Conservation (phyloP, 2,329 filamentous ascomycete genomes). For the Geosmithia putterillii region DNA sequence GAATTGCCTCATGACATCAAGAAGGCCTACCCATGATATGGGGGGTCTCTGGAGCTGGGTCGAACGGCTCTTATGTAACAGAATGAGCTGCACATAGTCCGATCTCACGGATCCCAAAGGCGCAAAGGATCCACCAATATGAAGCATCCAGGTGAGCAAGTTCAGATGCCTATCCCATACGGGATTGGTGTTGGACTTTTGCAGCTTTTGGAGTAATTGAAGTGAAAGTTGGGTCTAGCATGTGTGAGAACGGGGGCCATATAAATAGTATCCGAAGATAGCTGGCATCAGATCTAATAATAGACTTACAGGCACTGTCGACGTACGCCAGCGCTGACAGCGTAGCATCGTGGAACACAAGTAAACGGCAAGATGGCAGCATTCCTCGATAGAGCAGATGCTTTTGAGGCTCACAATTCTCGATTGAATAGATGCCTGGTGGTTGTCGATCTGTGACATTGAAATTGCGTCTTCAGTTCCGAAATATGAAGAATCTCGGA, state of each 20-base stretch:
- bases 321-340: constrained; percentile 25
- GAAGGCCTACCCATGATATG: constrained; percentile 17
- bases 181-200: constrained; percentile 12
- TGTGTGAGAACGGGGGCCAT: too few relatives aligned
- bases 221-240: constrained; percentile 16
- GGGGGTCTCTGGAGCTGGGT: constrained; percentile 7
- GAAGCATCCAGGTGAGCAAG: constrained; percentile 21
- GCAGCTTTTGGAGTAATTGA: constrained; percentile 17
- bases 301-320: constrained; percentile 23
- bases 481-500: constrained; percentile 16
- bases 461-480: constrained; percentile 7
- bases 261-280: not conserved
- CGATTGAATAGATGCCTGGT: constrained; percentile 28
- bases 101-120: constrained; percentile 13
- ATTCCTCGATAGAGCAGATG: constrained; percentile 12
- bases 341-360: constrained; percentile 25
- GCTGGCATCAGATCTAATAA: not conserved
- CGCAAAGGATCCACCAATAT: constrained; percentile 24
- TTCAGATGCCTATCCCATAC: constrained; percentile 18
- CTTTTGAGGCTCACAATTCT: constrained; percentile 15
- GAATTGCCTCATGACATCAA: constrained; percentile 17
- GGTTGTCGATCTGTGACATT: constrained; percentile 23
- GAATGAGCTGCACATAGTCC: constrained; percentile 13
- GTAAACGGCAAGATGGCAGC: constrained; percentile 25
- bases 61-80: constrained; percentile 6